phyloP scores from a whole-genome alignment of 495 filamentous ascomycete genomes.

The Lepidopterella palustris region DNA sequence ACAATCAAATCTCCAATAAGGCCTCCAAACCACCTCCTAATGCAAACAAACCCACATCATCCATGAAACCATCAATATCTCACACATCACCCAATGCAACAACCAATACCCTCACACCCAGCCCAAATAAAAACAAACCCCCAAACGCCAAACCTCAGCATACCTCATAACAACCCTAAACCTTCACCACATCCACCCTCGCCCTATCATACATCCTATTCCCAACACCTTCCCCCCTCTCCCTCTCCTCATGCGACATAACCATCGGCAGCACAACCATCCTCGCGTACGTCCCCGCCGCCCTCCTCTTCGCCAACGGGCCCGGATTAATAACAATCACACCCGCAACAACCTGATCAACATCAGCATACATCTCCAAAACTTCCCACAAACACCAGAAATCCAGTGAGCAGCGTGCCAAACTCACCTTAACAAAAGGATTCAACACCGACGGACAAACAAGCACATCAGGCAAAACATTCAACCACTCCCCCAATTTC shows the following conservation, averaged over 20 bases:
- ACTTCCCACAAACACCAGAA: no score
- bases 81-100: no score
- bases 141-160: not conserved
- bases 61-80: no score
- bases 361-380: slow-evolving; percentile 13
- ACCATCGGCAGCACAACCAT: slow-evolving; percentile 62
- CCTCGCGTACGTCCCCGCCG: slow-evolving; percentile 72
- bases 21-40: no score
- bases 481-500: slow-evolving; percentile 85
- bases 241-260: slow-evolving; percentile 52
- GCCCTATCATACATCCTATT: slow-evolving; percentile 76
- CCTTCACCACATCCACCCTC: slow-evolving; percentile 77
- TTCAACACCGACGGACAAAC: slow-evolving; percentile 76
- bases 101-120: no score
- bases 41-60: no score
- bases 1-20: no score
- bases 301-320: slow-evolving; percentile 72
- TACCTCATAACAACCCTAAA: slow-evolving; percentile 37
- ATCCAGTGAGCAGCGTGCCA: no score
- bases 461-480: slow-evolving; percentile 75
- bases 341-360: slow-evolving; percentile 68
- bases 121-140: not conserved
- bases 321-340: slow-evolving; percentile 85
- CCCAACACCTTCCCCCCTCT: slow-evolving; percentile 48
- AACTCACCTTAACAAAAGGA: slow-evolving; percentile 75